Evolutionary conservation across 2,329 filamentous ascomycete genomes (phyloP).

Genomic region (Fusarium austroafricanum): DNA sequence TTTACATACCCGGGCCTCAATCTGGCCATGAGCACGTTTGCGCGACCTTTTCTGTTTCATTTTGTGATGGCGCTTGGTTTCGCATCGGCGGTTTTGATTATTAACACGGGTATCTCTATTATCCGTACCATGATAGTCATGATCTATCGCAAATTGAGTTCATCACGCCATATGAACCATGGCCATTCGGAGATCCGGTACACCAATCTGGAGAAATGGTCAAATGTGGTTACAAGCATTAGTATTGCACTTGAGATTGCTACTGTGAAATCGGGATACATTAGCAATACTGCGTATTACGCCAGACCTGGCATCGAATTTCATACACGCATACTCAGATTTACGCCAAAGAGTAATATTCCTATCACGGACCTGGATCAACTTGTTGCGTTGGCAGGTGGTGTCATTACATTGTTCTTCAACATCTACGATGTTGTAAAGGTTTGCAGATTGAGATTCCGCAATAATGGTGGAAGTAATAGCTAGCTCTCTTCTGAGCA

Average conservation of each 20-base stretch:
- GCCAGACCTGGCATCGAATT: no score
- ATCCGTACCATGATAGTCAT: neutral
- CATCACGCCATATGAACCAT: no score
- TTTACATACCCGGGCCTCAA: neutral
- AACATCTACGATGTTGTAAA: neutral
- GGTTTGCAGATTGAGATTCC: neutral
- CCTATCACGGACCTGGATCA: neutral
- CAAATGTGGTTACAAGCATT: neutral
- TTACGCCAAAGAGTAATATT: neutral
- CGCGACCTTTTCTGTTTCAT: neutral
- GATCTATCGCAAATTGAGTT: neutral
- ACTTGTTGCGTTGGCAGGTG: neutral
- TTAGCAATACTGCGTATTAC: neutral
- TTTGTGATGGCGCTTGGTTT: neutral
- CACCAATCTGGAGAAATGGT: neutral
- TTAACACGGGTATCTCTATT: neutral
- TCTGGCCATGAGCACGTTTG: neutral
- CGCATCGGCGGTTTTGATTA: neutral
- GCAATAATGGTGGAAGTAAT: neutral
- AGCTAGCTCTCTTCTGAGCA: neutral
- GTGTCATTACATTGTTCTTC: neutral
- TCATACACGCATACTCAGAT: neutral
- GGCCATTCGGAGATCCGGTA: rapidly evolving
- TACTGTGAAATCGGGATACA: neutral
- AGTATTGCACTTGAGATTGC: neutral